Evolutionary conservation across 208 protist species (phyloP).

Genomic region (Leishmania lainsoni): DNA sequence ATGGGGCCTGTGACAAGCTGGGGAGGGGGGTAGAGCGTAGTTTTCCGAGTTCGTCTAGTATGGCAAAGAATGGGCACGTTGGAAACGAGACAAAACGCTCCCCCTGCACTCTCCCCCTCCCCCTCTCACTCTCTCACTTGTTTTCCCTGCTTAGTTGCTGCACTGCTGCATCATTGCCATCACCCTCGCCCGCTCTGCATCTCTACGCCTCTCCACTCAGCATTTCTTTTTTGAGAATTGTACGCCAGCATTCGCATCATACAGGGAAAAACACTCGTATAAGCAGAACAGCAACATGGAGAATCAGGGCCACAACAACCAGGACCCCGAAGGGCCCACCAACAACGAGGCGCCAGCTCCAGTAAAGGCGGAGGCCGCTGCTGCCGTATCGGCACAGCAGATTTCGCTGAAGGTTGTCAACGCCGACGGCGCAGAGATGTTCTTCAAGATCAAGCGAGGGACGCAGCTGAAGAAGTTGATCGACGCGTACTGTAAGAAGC

Average conservation of each 20-base stretch:
- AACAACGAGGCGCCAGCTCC: conserved; percentile 30
- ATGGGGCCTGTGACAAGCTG: too few relatives aligned
- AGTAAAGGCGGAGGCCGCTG: conserved; percentile 60
- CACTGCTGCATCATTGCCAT: too few relatives aligned
- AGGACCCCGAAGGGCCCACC: conserved; percentile 18
- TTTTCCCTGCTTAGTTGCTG: too few relatives aligned
- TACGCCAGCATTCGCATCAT: not conserved
- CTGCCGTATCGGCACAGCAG: conserved; percentile 47
- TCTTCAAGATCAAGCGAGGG: conserved; percentile 96
- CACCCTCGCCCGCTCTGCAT: too few relatives aligned
- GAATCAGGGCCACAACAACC: conserved; percentile 26
- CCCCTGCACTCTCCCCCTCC: too few relatives aligned
- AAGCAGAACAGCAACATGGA: conserved; percentile 12
- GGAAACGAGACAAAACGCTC: too few relatives aligned
- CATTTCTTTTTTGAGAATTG: too few relatives aligned
- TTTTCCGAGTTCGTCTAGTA: too few relatives aligned
- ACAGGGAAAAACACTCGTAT: not conserved
- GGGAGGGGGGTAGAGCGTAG: too few relatives aligned
- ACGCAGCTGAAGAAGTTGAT: conserved; percentile 96
- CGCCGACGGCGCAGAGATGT: conserved; percentile 94
- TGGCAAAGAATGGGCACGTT: too few relatives aligned
- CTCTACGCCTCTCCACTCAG: too few relatives aligned
- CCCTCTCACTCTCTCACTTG: too few relatives aligned
- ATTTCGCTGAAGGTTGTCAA: conserved; percentile 93
- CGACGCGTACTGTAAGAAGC: conserved; percentile 97